A percentile compares a stretch with the other conserved stretches of the same genome.
Conservation (phyloP, 1,139 yeast species). For the Yamadazyma taylorii region DNA sequence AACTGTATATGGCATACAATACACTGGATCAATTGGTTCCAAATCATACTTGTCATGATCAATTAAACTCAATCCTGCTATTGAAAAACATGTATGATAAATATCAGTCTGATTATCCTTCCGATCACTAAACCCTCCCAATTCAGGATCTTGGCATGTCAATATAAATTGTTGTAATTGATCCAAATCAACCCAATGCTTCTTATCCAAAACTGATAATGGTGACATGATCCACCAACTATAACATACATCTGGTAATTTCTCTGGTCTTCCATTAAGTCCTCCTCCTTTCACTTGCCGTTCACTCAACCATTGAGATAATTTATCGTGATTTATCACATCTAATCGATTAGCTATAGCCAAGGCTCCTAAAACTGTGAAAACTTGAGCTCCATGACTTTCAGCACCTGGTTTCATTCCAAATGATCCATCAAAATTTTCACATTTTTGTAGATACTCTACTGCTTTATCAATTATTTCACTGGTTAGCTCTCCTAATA, state of each 20-base stretch:
- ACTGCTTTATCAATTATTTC: conserved; percentile 66
- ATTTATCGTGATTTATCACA: conserved; percentile 49
- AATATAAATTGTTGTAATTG: conserved; percentile 67
- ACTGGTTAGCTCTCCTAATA: conserved; percentile 63
- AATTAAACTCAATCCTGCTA: conserved; percentile 80
- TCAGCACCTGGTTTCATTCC: conserved; percentile 95
- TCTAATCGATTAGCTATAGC: conserved; percentile 66
- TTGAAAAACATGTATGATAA: conserved; percentile 87
- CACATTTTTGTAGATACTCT: conserved; percentile 64
- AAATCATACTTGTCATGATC: conserved; percentile 52
- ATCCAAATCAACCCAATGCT: conserved; percentile 72
- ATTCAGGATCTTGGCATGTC: conserved; percentile 69
- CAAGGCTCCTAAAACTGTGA: conserved; percentile 80
- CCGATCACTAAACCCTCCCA: conserved; percentile 92
- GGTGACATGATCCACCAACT: conserved; percentile 97
- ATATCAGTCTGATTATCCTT: conserved; percentile 91
- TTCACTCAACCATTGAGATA: conserved; percentile 79
- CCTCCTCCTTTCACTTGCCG: conserved; percentile 91
- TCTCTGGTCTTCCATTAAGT: conserved; percentile 93
- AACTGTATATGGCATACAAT: conserved; percentile 70
- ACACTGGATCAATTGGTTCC: conserved; percentile 73
- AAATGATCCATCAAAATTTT: conserved; percentile 94
- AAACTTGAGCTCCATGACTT: conserved; percentile 91
- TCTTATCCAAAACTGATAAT: conserved; percentile 61
- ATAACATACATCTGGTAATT: conserved; percentile 93